Conservation (phyloP, 768 basidiomycete genomes). For the Boletus sensibilis region DNA sequence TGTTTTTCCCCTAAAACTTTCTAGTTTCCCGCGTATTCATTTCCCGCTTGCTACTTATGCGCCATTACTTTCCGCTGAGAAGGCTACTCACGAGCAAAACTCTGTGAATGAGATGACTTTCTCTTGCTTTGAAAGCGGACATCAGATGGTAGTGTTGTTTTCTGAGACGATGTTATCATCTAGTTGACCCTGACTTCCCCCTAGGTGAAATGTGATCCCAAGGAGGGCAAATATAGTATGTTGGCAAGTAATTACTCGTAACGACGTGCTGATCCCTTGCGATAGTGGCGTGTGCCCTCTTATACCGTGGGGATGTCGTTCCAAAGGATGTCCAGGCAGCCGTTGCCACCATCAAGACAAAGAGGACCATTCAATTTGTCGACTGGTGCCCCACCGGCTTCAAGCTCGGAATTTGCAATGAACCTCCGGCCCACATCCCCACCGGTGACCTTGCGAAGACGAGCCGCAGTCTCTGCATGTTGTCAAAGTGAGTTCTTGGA, state of each 20-base stretch:
- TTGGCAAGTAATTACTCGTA: slow-evolving; percentile 13
- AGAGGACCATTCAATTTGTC: slow-evolving; percentile 96
- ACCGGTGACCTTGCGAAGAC: slow-evolving; percentile 95
- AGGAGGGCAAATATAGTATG: slow-evolving; percentile 97
- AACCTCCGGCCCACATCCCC: slow-evolving; percentile 88
- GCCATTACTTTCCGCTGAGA: slow-evolving; percentile 92
- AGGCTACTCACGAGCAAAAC: slow-evolving; percentile 95
- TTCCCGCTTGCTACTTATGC: slow-evolving; percentile 97
- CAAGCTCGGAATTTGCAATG: slow-evolving; percentile 98
- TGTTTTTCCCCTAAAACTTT: slow-evolving; percentile 3
- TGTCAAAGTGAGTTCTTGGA: slow-evolving; percentile 65
- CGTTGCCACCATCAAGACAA: slow-evolving; percentile 93
- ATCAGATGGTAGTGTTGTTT: slow-evolving; percentile 73
- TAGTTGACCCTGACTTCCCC: slow-evolving; percentile 2
- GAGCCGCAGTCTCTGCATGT: slow-evolving; percentile 94
- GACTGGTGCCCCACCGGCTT: slow-evolving; percentile 99
- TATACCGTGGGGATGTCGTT: slow-evolving; percentile 96
- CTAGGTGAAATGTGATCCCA: slow-evolving; percentile 84
- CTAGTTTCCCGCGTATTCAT: slow-evolving; percentile 94
- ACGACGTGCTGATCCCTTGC: slow-evolving; percentile 14
- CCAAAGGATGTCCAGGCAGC: slow-evolving; percentile 95
- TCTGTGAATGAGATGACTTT: slow-evolving; percentile 98
- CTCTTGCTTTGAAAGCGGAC: slow-evolving; percentile 94
- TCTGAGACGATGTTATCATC: neutral
- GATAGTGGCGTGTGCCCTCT: slow-evolving; percentile 83